These are phyloP conservation scores for Sugiyamaella xylanicola DNA, from an alignment of 1,139 yeast genomes.

Conservation along the genomic window DNA sequence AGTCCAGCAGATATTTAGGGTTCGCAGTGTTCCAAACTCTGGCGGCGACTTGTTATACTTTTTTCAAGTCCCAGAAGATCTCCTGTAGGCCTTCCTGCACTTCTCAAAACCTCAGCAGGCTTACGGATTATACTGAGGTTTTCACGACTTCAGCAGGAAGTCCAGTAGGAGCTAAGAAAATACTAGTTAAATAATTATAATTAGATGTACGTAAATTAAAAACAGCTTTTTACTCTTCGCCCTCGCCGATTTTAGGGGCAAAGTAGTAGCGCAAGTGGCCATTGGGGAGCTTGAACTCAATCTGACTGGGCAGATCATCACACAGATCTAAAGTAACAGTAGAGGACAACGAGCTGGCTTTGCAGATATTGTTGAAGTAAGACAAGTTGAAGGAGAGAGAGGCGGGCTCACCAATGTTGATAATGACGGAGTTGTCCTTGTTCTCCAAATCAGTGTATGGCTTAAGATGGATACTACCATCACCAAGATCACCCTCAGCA, in stretches of 20 bases:
- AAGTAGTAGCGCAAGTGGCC: slow-evolving; percentile 94
- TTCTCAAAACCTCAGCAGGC: no score
- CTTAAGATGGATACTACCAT: slow-evolving; percentile 83
- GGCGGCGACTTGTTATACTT: no score
- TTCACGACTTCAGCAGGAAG: no score
- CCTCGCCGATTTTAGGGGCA: slow-evolving; percentile 94
- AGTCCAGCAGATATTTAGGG: no score
- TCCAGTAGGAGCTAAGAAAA: no score
- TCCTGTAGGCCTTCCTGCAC: no score
- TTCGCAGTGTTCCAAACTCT: no score
- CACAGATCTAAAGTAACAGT: slow-evolving; percentile 83
- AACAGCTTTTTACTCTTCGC: slow-evolving; percentile 18
- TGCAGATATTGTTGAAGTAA: slow-evolving; percentile 86
- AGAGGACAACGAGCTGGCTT: slow-evolving; percentile 78
- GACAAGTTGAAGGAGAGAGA: slow-evolving; percentile 88
- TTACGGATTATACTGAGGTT: no score
- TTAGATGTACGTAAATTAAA: no score
- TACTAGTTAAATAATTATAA: no score
- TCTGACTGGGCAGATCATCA: slow-evolving; percentile 90
- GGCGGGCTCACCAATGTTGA: slow-evolving; percentile 84
- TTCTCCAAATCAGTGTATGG: slow-evolving; percentile 77
- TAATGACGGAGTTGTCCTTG: slow-evolving; percentile 67
- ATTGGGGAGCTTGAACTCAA: slow-evolving; percentile 88
- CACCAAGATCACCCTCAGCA: slow-evolving; percentile 91
- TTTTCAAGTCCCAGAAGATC: no score